These are phyloP conservation scores for Phaeoacremonium minimum DNA, from an alignment of 2,329 filamentous ascomycete genomes.

Conservation along the genomic window DNA sequence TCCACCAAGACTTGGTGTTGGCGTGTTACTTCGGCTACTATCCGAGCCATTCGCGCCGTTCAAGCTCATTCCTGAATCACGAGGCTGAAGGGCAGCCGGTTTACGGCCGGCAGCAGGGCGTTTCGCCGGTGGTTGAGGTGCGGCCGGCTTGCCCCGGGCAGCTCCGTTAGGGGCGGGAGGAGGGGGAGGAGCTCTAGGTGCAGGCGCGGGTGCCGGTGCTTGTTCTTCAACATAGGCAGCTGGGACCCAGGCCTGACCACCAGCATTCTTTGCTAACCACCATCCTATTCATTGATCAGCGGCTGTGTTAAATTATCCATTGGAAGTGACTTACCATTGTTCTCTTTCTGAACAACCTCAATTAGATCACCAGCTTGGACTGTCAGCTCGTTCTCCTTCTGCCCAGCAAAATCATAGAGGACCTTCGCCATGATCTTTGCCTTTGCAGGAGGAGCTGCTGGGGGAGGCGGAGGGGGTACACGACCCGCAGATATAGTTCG, in stretches of 20 bases:
- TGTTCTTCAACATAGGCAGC: slow-evolving; percentile 91
- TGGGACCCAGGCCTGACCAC: slow-evolving; percentile 86
- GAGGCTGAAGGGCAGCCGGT: slow-evolving; percentile 61
- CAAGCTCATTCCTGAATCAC: slow-evolving; percentile 67
- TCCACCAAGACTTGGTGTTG: slow-evolving; percentile 66
- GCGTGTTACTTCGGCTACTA: slow-evolving; percentile 66
- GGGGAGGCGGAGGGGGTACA: slow-evolving; percentile 62
- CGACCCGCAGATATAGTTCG: slow-evolving; percentile 47
- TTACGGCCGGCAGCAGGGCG: slow-evolving; percentile 71
- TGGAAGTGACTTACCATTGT: slow-evolving; percentile 70
- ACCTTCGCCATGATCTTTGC: slow-evolving; percentile 81
- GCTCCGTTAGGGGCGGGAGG: slow-evolving; percentile 43
- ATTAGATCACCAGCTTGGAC: slow-evolving; percentile 77
- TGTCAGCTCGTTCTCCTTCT: slow-evolving; percentile 79
- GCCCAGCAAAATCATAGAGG: slow-evolving; percentile 85
- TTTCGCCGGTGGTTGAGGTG: slow-evolving; percentile 76
- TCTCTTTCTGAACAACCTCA: slow-evolving; percentile 89
- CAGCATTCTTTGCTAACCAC: slow-evolving; percentile 81
- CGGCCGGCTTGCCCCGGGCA: slow-evolving; percentile 60
- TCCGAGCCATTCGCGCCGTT: slow-evolving; percentile 50
- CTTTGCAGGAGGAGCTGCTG: slow-evolving; percentile 59
- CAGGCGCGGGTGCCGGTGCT: slow-evolving; percentile 52
- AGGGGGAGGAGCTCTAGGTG: slow-evolving; percentile 56
- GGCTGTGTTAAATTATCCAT: slow-evolving; percentile 16
- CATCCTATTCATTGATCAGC: slow-evolving; percentile 65